Evolutionary conservation across 805 yeast species (phyloP).

Genomic region (Nakazawaea anatomiae): DNA sequence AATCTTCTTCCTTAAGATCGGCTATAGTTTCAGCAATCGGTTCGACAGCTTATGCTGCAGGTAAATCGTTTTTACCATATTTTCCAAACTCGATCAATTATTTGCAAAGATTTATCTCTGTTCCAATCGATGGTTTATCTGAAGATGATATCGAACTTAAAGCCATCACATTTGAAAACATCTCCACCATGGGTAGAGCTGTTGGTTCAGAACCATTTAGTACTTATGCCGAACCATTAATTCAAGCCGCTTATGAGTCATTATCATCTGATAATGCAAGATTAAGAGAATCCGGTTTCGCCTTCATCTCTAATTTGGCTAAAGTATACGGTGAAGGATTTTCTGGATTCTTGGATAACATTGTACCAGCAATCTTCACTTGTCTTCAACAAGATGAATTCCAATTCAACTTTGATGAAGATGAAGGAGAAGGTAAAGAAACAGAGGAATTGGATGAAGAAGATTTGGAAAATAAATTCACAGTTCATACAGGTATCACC

Average conservation of each 20-base stretch:
- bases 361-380: constrained; percentile 78
- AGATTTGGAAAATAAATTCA: constrained; percentile 63
- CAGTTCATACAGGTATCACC: constrained; percentile 91
- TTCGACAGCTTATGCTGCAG: constrained; percentile 93
- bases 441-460: constrained; percentile 54
- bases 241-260: constrained; percentile 80
- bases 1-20: constrained; percentile 66
- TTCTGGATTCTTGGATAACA: constrained; percentile 73
- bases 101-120: constrained; percentile 75
- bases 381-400: constrained; percentile 87
- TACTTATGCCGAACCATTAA: constrained; percentile 79
- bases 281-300: constrained; percentile 91
- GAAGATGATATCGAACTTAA: constrained; percentile 90
- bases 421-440: constrained; percentile 38
- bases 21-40: constrained; percentile 94
- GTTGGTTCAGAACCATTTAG: constrained; percentile 89
- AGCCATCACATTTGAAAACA: constrained; percentile 88
- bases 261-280: constrained; percentile 73
- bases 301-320: constrained; percentile 90
- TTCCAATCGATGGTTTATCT: constrained; percentile 67
- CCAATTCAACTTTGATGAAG: constrained; percentile 53
- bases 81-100: constrained; percentile 75
- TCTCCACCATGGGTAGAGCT: constrained; percentile 93
- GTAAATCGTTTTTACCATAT: constrained; percentile 80
- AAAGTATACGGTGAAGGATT: constrained; percentile 90